Evolutionary conservation across 1,284 basidiomycete species (phyloP), one percentile per base, ranked within the genome.

Genomic region (Neonothopanus nambi): DNA sequence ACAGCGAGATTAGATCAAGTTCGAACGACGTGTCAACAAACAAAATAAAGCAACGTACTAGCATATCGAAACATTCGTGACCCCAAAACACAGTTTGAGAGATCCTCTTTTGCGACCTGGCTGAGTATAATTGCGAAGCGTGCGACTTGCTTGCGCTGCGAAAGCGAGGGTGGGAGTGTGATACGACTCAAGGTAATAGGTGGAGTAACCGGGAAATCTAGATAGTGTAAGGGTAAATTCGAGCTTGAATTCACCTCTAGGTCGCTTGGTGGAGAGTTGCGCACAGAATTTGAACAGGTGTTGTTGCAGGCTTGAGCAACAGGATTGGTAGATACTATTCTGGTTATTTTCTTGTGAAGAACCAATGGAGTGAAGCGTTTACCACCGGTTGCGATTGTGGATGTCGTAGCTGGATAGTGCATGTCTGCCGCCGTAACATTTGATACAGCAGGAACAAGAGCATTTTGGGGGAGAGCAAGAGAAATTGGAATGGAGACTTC

Each of bases 31-130:
- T 21, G 2, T 28, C 47, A 20, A 48, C 36, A 33, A 11, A 57
- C 23, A 28, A 42, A 18, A 45, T 9, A n/a, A 26, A 35, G 6
- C 6, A 13, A 33, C 65, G 28, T 62, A 84, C 86, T 81, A 67
- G 86, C 82, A 65, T 88, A 88, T 52, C 86, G 79, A 64, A 88
- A 78, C 45, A 78, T 71, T 44, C 78, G 77, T 12, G 82, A 87
- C 18, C 83, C 83, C 17, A 75, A 66, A 28, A 48, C 24, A 18
- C 52, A 54, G 12, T 4, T 70, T 67, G 2, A 15, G 13, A 54
- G 21, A 20, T 54, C 52, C 17, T 42, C 18, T 12, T 48, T 36
- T 4, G 36, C 28, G 5, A 88, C 65, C 4, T 66, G 70, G 55
- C 77, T 78, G 3, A 89, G 68, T n/a, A 82, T 69, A 18, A 87